Conservation (phyloP, 192 early-diverging fungal species). For the Linnemannia zychae region DNA sequence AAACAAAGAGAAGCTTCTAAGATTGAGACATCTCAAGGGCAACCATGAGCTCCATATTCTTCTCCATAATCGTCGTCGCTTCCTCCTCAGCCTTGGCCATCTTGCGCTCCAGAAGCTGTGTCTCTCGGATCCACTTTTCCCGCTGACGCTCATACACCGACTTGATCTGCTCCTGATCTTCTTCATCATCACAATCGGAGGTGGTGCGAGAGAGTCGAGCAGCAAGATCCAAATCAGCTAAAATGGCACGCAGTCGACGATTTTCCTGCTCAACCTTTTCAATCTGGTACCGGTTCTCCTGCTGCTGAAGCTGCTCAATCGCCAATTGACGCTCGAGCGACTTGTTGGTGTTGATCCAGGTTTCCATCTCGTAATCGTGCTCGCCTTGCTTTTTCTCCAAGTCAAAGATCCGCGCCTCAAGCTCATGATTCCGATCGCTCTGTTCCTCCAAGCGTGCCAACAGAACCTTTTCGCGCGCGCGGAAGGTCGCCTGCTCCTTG, state of each 20-base stretch:
- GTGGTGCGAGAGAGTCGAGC: not conserved
- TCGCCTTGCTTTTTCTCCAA: not conserved
- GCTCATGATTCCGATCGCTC: not conserved
- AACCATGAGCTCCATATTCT: slow-evolving; percentile 53
- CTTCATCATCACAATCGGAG: not conserved
- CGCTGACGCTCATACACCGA: slow-evolving; percentile 21
- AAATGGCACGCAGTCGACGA: slow-evolving; percentile 17
- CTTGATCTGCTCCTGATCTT: not conserved
- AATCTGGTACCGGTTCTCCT: slow-evolving; percentile 20
- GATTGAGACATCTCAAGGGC: slow-evolving; percentile 38
- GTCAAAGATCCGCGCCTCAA: slow-evolving; percentile 14
- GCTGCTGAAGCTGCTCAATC: slow-evolving; percentile 40
- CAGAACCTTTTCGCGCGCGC: slow-evolving; percentile 19
- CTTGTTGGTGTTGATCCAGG: slow-evolving; percentile 15
- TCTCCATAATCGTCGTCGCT: slow-evolving; percentile 30
- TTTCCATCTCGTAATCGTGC: slow-evolving; percentile 15
- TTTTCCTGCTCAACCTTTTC: slow-evolving; percentile 31
- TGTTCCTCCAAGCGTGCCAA: slow-evolving; percentile 14
- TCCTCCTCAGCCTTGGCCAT: slow-evolving; percentile 42
- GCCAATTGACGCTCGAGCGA: slow-evolving; percentile 46
- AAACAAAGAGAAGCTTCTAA: not conserved
- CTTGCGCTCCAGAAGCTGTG: slow-evolving; percentile 22
- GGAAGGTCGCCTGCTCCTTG: not conserved
- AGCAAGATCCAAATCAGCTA: slow-evolving; percentile 31
- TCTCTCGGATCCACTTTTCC: slow-evolving; percentile 26